phyloP scores from a whole-genome alignment of 2,329 filamentous ascomycete genomes.

The Beauveria rudraprayagi region DNA sequence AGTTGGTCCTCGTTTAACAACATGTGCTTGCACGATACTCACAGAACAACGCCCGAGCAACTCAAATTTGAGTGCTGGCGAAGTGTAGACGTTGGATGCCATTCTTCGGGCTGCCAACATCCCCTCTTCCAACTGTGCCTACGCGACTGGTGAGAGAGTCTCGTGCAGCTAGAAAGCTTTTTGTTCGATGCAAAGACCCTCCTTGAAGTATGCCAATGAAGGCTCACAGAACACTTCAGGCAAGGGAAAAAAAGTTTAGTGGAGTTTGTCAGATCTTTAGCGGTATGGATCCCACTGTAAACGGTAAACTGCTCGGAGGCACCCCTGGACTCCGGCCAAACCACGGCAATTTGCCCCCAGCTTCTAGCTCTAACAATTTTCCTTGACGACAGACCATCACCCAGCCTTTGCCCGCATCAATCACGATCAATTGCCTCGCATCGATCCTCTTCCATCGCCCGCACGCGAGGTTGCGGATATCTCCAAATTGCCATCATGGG shows the following conservation, averaged over 20 bases:
- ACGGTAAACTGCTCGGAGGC: not conserved
- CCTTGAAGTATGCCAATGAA: not conserved
- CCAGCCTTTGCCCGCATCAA: conserved; percentile 10
- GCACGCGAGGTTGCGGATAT: conserved; percentile 22
- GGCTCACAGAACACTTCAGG: not conserved
- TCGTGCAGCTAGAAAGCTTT: conserved; percentile 1
- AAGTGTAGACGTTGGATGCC: conserved; percentile 44
- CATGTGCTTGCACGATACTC: conserved; percentile 27
- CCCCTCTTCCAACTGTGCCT: conserved; percentile 4
- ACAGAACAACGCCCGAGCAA: conserved; percentile 74
- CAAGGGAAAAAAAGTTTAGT: conserved; percentile 8
- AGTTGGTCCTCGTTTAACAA: not conserved
- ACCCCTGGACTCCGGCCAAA: conserved; percentile 11
- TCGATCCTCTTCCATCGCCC: conserved; percentile 15
- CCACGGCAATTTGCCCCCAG: conserved; percentile 10
- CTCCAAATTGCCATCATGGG: conserved; percentile 21
- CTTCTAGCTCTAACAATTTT: conserved; percentile 8
- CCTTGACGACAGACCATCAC: conserved; percentile 21
- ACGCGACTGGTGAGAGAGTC: conserved; percentile 4
- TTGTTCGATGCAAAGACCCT: not conserved
- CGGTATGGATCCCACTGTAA: not conserved
- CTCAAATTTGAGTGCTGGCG: conserved; percentile 68
- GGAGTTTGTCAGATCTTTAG: not conserved
- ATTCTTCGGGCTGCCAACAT: conserved; percentile 34
- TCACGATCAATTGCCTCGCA: conserved; percentile 13